Percentiles rank a stretch among this genome's conserved stretches.
phyloP scores from a whole-genome alignment of 148 eudicot genomes.

The Amaranthus palmeri region DNA sequence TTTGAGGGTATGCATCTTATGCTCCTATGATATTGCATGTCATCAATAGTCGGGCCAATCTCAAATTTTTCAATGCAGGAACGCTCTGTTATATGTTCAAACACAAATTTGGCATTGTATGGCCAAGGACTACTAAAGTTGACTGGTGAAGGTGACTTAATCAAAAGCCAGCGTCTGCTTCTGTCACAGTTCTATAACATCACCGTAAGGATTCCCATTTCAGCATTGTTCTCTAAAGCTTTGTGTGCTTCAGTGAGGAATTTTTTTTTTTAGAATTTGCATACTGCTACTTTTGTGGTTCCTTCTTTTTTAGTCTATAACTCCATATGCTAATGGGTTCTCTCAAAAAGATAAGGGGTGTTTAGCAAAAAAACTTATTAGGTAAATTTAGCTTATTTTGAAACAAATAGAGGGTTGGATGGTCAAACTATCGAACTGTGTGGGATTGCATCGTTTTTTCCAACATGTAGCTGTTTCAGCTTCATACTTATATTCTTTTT shows the following conservation, averaged over 20 bases:
- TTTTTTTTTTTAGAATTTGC: neutral
- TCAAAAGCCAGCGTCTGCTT: slow-evolving; percentile 71
- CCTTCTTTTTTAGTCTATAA: neutral
- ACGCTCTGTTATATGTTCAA: slow-evolving; percentile 62
- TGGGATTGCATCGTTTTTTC: neutral
- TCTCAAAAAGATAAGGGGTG: neutral
- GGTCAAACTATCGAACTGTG: neutral
- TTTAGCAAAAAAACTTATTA: neutral
- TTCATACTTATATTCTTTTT: slow-evolving; percentile 1
- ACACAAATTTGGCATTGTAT: slow-evolving; percentile 67
- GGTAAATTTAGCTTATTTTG: no score
- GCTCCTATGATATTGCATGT: neutral
- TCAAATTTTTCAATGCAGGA: slow-evolving; percentile 43
- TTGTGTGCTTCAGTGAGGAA: slow-evolving; percentile 2
- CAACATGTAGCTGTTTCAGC: neutral
- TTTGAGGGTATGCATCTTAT: slow-evolving; percentile 45
- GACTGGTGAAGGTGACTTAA: slow-evolving; percentile 73
- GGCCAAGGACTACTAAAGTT: slow-evolving; percentile 74
- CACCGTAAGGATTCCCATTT: slow-evolving; percentile 48
- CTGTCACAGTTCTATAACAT: slow-evolving; percentile 76
- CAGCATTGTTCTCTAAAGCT: neutral
- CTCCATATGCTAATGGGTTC: neutral
- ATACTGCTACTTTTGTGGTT: neutral
- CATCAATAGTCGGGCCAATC: slow-evolving; percentile 8
- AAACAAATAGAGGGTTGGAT: no score